Base-by-base conservation (phyloP, 228 moss, liverwort and hornwort species). In the Sphagnum fallax region DNA sequence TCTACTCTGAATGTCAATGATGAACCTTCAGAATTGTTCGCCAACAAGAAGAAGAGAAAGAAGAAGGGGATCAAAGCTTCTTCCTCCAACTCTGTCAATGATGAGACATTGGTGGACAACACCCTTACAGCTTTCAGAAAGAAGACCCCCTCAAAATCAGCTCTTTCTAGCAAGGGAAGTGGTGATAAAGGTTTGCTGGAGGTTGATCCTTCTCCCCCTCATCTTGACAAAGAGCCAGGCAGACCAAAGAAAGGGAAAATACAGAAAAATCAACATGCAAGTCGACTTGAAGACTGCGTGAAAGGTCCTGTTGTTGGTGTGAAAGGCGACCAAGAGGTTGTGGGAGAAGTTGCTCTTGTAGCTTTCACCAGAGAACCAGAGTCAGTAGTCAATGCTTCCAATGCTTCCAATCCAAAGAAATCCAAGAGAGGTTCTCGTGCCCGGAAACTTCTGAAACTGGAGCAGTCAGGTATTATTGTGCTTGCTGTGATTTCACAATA, bases 401-500 rank as follows among this genome's bases (percentile, higher is more conserved):
- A 61, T 58, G 67, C 65, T 47, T 51, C 68, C 64, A 63, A 67
- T 11, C 70, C 75, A 49, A 84, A 73, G 73, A 89, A 81, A 74
- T 72, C 67, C 13, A 85, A 77, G 61, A 73, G 76, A 12, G 84
- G 87, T 59, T 87, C 84, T 63, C 82, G 84, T 62, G 83, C 81
- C 48, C 67, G 81, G 70, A 80, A 61, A 57, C 71, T 83, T 77
- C 69, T 74, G 48, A 81, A 75, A 67, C 70, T 76, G 70, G 71
- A 71, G 59, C 14, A 48, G 9, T 16, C 32, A 50, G 67, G 14
- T 65, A 69, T 53, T 32, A 65, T 49, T 64, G 63, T 47, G 15
- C 15, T 11, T 15, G 59, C 15, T 12, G 15, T 12, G 59, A 60
- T 11, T 12, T 60, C 59, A 60, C 1, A 61, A 10, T 0, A 14